Evolutionary conservation across 257 asterid genomes (phyloP), one percentile per base, ranked within the genome.

Genomic region (Thymus mandschuricus): DNA sequence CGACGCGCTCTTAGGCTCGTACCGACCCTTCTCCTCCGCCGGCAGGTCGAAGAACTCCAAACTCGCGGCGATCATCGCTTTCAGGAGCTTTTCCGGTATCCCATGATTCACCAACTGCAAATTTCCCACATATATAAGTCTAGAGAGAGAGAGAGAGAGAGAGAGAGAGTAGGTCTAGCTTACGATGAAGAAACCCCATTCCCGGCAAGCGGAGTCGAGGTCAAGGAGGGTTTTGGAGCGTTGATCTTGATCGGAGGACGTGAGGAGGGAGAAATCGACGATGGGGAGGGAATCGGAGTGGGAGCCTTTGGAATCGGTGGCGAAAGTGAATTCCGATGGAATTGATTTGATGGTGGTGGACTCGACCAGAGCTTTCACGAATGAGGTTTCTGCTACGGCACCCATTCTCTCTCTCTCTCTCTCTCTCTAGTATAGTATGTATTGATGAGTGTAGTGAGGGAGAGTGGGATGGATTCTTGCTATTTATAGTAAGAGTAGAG

Each of bases 171-270:
- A n/a, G n/a, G n/a, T n/a, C n/a, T n/a, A n/a, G 21, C 40, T 56
- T 56, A 56, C 62, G 41, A 56, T 30, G 41, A 56, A n/a, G 80
- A 85, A 82, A 11, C 90, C 87, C 90, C 90, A 82, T 1, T 85
- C 80, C 30, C 78, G 73, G 28, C 90, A 82, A 3, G 86, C 87
- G 30, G 12, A 35, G 49, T 72, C 77, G 33, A 82, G 81, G 4
- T 78, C 75, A 29, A 6, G 62, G 57, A 85, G 76, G 4, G 5
- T 64, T 67, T 66, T 38, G 68, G 68, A 61, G 34, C 82, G 84
- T 57, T 78, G 75, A 10, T 74, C 66, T 5, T 76, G 70, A 49
- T 60, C 52, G 46, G 44, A 62, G 11, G 83, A 70, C 43, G 66
- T 7, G 43, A 82, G 83, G 13, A 72, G 69, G 7, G 88, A 86